These are phyloP conservation scores for Vitis riparia DNA, from an alignment of 164 flowering plant genomes.

Conservation along the genomic window DNA sequence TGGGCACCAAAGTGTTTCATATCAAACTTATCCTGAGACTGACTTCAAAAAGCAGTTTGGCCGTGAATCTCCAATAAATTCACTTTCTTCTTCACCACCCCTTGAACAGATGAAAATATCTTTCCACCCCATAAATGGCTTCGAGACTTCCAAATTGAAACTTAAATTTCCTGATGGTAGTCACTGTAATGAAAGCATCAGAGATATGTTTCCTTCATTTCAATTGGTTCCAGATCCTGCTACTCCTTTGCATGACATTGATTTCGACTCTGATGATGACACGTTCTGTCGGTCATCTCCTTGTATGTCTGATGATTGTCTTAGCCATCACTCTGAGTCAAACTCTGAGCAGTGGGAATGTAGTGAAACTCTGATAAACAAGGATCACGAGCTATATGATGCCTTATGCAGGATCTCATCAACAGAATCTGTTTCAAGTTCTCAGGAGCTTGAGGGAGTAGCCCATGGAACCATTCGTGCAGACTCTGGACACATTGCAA, in stretches of 20 bases:
- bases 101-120: slow-evolving; percentile 88
- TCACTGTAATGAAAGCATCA: slow-evolving; percentile 32
- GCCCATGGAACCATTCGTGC: slow-evolving; percentile 11
- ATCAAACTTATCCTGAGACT: slow-evolving; percentile 25
- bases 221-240: slow-evolving; percentile 71
- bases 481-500: slow-evolving; percentile 18
- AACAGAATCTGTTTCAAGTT: slow-evolving; percentile 45
- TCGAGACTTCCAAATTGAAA: slow-evolving; percentile 57
- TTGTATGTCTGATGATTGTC: slow-evolving; percentile 58
- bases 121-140: slow-evolving; percentile 58
- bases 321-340: slow-evolving; percentile 58
- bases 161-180: slow-evolving; percentile 64
- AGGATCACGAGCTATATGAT: slow-evolving; percentile 51
- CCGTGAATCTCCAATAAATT: slow-evolving; percentile 32
- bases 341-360: slow-evolving; percentile 84
- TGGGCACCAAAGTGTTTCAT: slow-evolving; percentile 6
- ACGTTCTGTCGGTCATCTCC: slow-evolving; percentile 82
- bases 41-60: slow-evolving; percentile 26
- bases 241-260: slow-evolving; percentile 34
- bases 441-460: slow-evolving; percentile 33
- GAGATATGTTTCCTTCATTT: slow-evolving; percentile 73
- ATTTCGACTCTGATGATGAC: slow-evolving; percentile 77
- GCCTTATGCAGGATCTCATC: slow-evolving; percentile 50
- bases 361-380: slow-evolving; percentile 40
- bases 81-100: slow-evolving; percentile 74